phyloP scores from a whole-genome alignment of 2,329 filamentous ascomycete genomes.

The Rutstroemia sp. region DNA sequence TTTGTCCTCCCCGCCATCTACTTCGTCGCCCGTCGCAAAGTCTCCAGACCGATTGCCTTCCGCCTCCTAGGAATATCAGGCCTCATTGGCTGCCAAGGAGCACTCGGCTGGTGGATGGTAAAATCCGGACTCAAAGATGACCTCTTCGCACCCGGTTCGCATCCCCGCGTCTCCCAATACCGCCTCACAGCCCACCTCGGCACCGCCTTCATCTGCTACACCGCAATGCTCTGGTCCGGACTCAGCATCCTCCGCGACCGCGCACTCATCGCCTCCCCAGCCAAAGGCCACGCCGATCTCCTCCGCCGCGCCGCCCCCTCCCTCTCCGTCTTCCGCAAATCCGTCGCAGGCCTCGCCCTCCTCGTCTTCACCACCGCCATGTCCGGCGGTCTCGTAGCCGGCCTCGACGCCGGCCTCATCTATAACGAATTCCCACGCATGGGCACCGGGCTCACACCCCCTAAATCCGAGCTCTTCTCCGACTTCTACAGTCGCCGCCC shows the following conservation, averaged over 20 bases:
- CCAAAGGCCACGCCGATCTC: constrained; percentile 48
- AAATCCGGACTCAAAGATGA: constrained; percentile 94
- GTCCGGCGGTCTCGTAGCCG: constrained; percentile 89
- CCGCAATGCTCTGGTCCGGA: constrained; percentile 87
- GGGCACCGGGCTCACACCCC: constrained; percentile 77
- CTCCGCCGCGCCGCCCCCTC: constrained; percentile 56
- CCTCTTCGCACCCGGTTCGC: constrained; percentile 81
- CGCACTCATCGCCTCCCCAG: constrained; percentile 60
- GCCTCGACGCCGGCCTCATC: constrained; percentile 91
- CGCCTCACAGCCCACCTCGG: constrained; percentile 82
- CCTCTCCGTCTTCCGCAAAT: constrained; percentile 67
- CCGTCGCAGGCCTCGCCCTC: constrained; percentile 60
- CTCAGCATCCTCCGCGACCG: constrained; percentile 75
- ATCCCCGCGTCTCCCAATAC: constrained; percentile 93
- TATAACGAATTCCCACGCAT: constrained; percentile 99
- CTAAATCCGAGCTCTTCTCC: constrained; percentile 75
- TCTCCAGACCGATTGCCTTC: constrained; percentile 69
- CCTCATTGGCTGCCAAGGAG: constrained; percentile 89
- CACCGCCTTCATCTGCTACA: constrained; percentile 87
- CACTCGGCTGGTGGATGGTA: constrained; percentile 99
- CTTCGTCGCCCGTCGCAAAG: constrained; percentile 73
- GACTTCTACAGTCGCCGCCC: constrained; percentile 74
- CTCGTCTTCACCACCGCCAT: constrained; percentile 87
- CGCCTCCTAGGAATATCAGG: constrained; percentile 76
- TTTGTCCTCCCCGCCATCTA: constrained; percentile 85